A percentile compares a stretch with the other conserved stretches of the same genome.
Evolutionary conservation across 805 yeast species (phyloP).

Genomic region (Cyberlindnera subsufficiens): DNA sequence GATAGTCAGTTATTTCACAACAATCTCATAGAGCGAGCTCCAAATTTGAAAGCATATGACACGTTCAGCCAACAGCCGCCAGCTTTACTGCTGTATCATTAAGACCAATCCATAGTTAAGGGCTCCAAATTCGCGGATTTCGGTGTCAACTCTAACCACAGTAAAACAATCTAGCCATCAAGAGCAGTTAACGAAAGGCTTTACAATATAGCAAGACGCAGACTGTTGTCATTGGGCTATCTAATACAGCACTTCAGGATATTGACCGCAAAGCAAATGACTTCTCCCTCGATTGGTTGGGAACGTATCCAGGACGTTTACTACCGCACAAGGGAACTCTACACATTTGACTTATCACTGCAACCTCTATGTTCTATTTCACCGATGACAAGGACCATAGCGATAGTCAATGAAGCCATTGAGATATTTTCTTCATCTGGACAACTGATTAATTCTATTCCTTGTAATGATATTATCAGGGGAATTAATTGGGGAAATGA

Average conservation of each 20-base stretch:
- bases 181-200: too few species aligned
- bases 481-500: conserved; percentile 1
- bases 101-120: too few species aligned
- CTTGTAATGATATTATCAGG: conserved; percentile 12
- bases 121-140: too few species aligned
- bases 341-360: conserved; percentile 6
- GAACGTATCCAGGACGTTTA: conserved; percentile 15
- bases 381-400: conserved; percentile 10
- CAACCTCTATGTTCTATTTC: conserved; percentile 7
- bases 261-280: conserved; percentile 4
- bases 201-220: too few species aligned
- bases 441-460: conserved; percentile 5
- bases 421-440: conserved; percentile 9
- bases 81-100: too few species aligned
- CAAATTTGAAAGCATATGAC: too few species aligned
- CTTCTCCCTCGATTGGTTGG: conserved; percentile 15
- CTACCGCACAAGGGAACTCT: conserved; percentile 13
- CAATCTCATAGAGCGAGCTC: too few species aligned
- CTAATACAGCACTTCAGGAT: background rate
- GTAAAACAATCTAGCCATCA: too few species aligned
- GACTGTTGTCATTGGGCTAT: background rate
- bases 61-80: too few species aligned
- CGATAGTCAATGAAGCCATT: conserved; percentile 5
- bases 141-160: too few species aligned
- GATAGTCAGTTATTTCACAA: too few species aligned